phyloP scores from a whole-genome alignment of 2,329 filamentous ascomycete species.

The Zymoseptoria brevis region DNA sequence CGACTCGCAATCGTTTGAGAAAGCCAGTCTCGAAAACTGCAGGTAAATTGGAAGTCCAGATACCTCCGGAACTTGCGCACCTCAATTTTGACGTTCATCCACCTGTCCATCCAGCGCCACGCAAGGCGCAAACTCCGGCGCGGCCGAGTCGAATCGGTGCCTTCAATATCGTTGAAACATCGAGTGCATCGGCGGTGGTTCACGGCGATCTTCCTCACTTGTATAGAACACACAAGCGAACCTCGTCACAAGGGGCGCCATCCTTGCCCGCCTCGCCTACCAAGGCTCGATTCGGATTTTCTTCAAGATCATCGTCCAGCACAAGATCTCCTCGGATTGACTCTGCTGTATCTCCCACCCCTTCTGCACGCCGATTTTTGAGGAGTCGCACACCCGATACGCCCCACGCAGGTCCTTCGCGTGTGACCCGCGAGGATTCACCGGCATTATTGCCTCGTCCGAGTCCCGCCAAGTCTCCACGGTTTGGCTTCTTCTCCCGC shows the following conservation, averaged over 20 bases:
- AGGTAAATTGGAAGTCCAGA: slow-evolving; percentile 8
- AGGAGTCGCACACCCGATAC: slow-evolving; percentile 14
- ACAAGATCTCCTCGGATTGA: slow-evolving; percentile 26
- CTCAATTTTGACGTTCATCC: slow-evolving; percentile 52
- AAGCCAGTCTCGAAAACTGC: slow-evolving; percentile 3
- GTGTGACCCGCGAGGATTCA: slow-evolving; percentile 21
- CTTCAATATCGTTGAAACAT: slow-evolving; percentile 35
- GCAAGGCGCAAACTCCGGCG: slow-evolving; percentile 38
- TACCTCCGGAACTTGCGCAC: slow-evolving; percentile 39
- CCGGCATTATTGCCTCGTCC: slow-evolving; percentile 46
- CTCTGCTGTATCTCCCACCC: slow-evolving; percentile 26
- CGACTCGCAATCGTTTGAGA: slow-evolving; percentile 10
- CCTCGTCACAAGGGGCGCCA: slow-evolving; percentile 40
- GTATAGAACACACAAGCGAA: slow-evolving; percentile 43
- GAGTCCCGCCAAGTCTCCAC: slow-evolving; percentile 50
- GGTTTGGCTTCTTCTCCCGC: slow-evolving; percentile 72
- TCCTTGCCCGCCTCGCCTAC: slow-evolving; percentile 29
- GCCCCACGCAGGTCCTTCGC: slow-evolving; percentile 14
- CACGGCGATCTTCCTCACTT: slow-evolving; percentile 48
- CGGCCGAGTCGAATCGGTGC: slow-evolving; percentile 42
- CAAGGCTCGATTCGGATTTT: slow-evolving; percentile 33
- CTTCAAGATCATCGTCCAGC: slow-evolving; percentile 26
- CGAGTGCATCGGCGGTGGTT: slow-evolving; percentile 46
- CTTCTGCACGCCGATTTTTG: slow-evolving; percentile 15
- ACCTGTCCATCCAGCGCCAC: slow-evolving; percentile 31